Conservation (phyloP, 31 red algal genomes). For the Asparagopsis taxiformis region DNA sequence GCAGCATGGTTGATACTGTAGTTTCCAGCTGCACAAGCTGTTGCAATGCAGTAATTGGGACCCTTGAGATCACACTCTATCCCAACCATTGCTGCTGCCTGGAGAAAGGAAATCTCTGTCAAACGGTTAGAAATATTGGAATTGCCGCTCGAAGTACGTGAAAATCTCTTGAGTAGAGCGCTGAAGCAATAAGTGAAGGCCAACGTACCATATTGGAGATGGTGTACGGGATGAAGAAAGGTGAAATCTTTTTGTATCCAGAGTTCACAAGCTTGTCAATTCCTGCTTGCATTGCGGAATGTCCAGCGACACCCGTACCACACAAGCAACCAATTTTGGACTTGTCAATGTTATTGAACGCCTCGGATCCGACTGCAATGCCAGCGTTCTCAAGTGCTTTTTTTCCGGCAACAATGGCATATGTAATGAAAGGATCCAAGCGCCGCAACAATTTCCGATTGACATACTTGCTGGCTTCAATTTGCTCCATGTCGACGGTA, state of each 20-base stretch:
- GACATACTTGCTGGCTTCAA: slow-evolving; percentile 65
- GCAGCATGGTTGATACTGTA: slow-evolving; percentile 90
- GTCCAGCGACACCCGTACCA: slow-evolving; percentile 92
- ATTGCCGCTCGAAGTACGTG: neutral
- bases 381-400: slow-evolving; percentile 83
- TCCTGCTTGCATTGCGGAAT: slow-evolving; percentile 64
- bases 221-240: slow-evolving; percentile 95
- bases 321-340: slow-evolving; percentile 62
- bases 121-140: no score
- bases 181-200: no score
- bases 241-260: slow-evolving; percentile 72
- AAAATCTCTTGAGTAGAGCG: neutral
- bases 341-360: slow-evolving; percentile 66
- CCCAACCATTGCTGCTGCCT: slow-evolving; percentile 62
- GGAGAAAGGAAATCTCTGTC: neutral
- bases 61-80: slow-evolving; percentile 92
- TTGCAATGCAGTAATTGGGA: slow-evolving; percentile 89
- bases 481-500: slow-evolving; percentile 31
- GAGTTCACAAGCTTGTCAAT: slow-evolving; percentile 62
- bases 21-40: slow-evolving; percentile 95
- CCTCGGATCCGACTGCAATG: slow-evolving; percentile 49
- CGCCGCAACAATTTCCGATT: slow-evolving; percentile 71
- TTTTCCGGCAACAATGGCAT: slow-evolving; percentile 82
- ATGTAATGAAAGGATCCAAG: slow-evolving; percentile 77
- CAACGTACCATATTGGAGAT: slow-evolving; percentile 99